Percentiles rank a stretch among this genome's conserved stretches.
phyloP scores from a whole-genome alignment of 345 rosid species.

The Barbarea vulgaris region DNA sequence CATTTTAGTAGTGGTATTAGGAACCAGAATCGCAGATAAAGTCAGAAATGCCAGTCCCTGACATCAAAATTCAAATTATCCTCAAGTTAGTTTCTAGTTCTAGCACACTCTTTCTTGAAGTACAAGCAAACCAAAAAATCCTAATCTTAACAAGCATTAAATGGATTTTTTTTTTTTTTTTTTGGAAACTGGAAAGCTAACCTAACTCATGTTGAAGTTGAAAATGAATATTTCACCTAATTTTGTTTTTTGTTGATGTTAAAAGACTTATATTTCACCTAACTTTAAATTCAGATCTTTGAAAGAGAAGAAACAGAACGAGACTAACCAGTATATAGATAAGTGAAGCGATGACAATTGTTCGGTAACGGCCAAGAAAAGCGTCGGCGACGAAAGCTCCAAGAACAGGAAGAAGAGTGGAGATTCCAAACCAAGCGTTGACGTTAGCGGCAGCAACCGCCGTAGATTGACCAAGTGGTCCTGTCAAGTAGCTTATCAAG shows the following conservation, averaged over 20 bases:
- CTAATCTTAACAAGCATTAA: background rate
- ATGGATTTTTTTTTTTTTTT: too few species aligned
- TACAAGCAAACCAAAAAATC: background rate
- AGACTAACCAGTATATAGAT: constrained; percentile 43
- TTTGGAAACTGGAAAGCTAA: background rate
- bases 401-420: constrained; percentile 45
- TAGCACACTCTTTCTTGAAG: background rate
- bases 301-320: background rate
- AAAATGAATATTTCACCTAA: background rate
- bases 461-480: constrained; percentile 50
- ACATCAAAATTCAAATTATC: background rate
- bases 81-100: background rate
- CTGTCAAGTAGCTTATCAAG: constrained; percentile 47
- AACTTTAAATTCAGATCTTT: background rate
- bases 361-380: constrained; percentile 49
- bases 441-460: constrained; percentile 50
- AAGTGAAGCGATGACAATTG: constrained; percentile 43
- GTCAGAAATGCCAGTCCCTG: constrained; percentile 46
- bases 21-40: constrained; percentile 55
- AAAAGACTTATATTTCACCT: background rate
- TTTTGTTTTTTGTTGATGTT: too few species aligned
- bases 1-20: constrained; percentile 9
- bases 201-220: too few species aligned
- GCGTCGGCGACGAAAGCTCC: constrained; percentile 53
- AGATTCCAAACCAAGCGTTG: constrained; percentile 49